These are phyloP conservation scores for Aspergillus proliferans DNA, from an alignment of 2,329 filamentous ascomycete genomes.

Conservation along the genomic window DNA sequence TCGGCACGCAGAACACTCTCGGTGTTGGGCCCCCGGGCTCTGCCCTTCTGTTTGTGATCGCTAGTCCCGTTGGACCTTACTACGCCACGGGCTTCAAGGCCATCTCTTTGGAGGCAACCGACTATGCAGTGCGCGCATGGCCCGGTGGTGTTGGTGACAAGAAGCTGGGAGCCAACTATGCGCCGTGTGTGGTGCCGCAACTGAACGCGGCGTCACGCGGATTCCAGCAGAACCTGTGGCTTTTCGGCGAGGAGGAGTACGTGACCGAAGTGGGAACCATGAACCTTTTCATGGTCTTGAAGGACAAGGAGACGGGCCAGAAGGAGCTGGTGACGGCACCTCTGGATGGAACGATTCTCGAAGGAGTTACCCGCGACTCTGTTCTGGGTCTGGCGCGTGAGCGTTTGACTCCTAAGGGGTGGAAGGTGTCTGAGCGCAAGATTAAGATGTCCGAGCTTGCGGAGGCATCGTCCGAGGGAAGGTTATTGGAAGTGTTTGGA, in stretches of 20 bases:
- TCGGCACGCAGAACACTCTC: slow-evolving; percentile 90
- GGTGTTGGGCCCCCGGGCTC: slow-evolving; percentile 89
- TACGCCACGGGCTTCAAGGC: slow-evolving; percentile 99
- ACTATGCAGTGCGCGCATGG: slow-evolving; percentile 96
- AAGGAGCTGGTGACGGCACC: slow-evolving; percentile 93
- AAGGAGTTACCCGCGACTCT: slow-evolving; percentile 89
- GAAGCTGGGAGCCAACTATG: slow-evolving; percentile 98
- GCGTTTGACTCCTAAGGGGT: slow-evolving; percentile 75
- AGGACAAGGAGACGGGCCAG: slow-evolving; percentile 78
- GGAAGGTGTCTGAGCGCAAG: slow-evolving; percentile 82
- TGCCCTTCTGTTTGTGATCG: slow-evolving; percentile 89
- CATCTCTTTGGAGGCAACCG: slow-evolving; percentile 86
- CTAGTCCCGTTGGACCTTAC: slow-evolving; percentile 93
- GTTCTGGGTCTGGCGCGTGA: slow-evolving; percentile 81
- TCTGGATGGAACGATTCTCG: slow-evolving; percentile 90
- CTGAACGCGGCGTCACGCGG: slow-evolving; percentile 83
- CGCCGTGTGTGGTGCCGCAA: slow-evolving; percentile 97
- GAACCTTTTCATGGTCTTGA: slow-evolving; percentile 90
- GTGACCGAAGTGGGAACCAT: slow-evolving; percentile 98
- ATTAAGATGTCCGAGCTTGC: slow-evolving; percentile 83
- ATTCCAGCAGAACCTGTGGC: slow-evolving; percentile 97
- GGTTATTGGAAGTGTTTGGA: slow-evolving; percentile 88
- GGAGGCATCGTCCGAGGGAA: slow-evolving; percentile 74
- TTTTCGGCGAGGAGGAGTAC: slow-evolving; percentile 92
- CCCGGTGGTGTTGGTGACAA: slow-evolving; percentile 95